Evolutionary conservation across 129 eudicot genomes (phyloP), one percentile per base, ranked within the genome.

Genomic region (Flaveria sonorensis): DNA sequence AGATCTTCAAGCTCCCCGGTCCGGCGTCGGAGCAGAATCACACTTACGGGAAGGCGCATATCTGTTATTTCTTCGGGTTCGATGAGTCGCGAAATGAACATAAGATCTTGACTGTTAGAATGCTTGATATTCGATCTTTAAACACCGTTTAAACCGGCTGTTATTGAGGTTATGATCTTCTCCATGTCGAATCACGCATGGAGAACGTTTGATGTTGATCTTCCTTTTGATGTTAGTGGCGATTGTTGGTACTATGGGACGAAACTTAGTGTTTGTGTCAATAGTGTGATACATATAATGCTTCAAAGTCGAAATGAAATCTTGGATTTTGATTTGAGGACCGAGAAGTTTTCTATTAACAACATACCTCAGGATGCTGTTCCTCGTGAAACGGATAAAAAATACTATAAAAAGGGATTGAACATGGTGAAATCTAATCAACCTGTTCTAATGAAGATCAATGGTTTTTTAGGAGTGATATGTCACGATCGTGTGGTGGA

Each of bases 221-320:
- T 70, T 48, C 77, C 63, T 26, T 3, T 71, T 7, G 70, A 71
- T 79, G 2, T 60, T 23, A 71, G 50, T 19, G 64, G 77, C 21
- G 53, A 39, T 9, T 12, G 0, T 62, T 63, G 70, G 79, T 47
- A 26, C 61, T 20, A 5, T 28, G 64, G 40, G 3, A 50, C 43
- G 10, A 76, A 76, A 76, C 47, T 16, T 75, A 66, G 80, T 39
- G n/a, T 36, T 76, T 51, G 67, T 50, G 73, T 65, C 52, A 76
- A 51, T 19, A 66, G 66, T 15, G 73, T 36, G 7, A 66, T 66
- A 4, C 53, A 76, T 9, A 7, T 76, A 40, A 32, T 76, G 53
- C 67, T 79, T 61, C 36, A n/a, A 7, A 21, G 51, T 9, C 15
- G 7, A 6, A 7, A 21, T 6, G 30, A 68, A 13, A 45, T 79